These are phyloP conservation scores for Cyberlindnera mycetangii DNA, from an alignment of 805 yeast species.

Conservation along the genomic window DNA sequence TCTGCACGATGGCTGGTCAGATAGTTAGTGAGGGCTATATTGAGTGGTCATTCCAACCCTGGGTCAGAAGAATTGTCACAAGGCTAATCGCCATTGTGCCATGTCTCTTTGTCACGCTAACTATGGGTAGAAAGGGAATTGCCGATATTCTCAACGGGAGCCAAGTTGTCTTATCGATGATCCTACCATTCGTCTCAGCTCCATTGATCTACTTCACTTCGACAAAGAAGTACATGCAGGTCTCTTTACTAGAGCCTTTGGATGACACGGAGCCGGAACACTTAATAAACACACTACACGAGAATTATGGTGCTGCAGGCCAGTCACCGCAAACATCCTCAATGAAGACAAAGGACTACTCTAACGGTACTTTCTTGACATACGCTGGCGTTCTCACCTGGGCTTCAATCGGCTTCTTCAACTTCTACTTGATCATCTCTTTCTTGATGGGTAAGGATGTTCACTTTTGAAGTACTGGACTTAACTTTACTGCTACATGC, in stretches of 20 bases:
- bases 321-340: slow-evolving; percentile 4
- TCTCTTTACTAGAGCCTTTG: slow-evolving; percentile 32
- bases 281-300: slow-evolving; percentile 25
- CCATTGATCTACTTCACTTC: slow-evolving; percentile 84
- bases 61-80: slow-evolving; percentile 74
- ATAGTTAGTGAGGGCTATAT: slow-evolving; percentile 91
- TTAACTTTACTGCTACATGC: neutral
- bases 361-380: slow-evolving; percentile 59
- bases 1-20: slow-evolving; percentile 91
- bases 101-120: slow-evolving; percentile 68
- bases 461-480: slow-evolving; percentile 39
- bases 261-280: slow-evolving; percentile 8
- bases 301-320: slow-evolving; percentile 21
- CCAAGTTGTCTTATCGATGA: slow-evolving; percentile 78
- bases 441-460: slow-evolving; percentile 50
- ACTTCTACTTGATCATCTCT: slow-evolving; percentile 61
- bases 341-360: slow-evolving; percentile 51
- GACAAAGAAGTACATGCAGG: slow-evolving; percentile 62
- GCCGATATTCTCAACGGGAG: slow-evolving; percentile 70
- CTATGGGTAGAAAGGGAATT: slow-evolving; percentile 80
- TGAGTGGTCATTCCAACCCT: slow-evolving; percentile 77
- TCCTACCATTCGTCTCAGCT: slow-evolving; percentile 84
- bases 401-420: slow-evolving; percentile 67
- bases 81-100: slow-evolving; percentile 84
- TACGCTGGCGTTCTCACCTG: slow-evolving; percentile 58